phyloP scores from a whole-genome alignment of 495 filamentous ascomycete species.

The Lentithecium fluviatile region DNA sequence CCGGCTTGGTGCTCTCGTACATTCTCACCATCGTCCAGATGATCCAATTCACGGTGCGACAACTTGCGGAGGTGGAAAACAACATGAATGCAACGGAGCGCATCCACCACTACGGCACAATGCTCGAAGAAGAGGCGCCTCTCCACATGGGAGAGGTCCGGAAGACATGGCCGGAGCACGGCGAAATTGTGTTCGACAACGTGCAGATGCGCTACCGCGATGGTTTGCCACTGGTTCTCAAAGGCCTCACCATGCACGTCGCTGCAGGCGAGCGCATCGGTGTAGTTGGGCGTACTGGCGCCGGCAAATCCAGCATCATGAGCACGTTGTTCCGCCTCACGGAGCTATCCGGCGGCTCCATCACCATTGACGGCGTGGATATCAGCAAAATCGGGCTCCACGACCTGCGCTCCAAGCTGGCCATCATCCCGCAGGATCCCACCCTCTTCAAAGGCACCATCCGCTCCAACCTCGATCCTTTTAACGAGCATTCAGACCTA shows the following conservation, averaged over 20 bases:
- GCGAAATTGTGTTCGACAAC: slow-evolving; percentile 79
- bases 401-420: slow-evolving; percentile 80
- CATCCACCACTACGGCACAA: slow-evolving; percentile 84
- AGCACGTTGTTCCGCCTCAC: slow-evolving; percentile 86
- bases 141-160: slow-evolving; percentile 66
- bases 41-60: slow-evolving; percentile 91
- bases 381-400: slow-evolving; percentile 81
- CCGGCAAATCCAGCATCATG: slow-evolving; percentile 95
- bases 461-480: slow-evolving; percentile 87
- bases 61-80: slow-evolving; percentile 95
- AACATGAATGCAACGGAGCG: slow-evolving; percentile 96
- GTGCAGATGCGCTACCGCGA: slow-evolving; percentile 89
- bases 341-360: slow-evolving; percentile 77
- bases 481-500: slow-evolving; percentile 81
- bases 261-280: slow-evolving; percentile 85
- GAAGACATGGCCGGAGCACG: slow-evolving; percentile 75
- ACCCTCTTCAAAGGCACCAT: slow-evolving; percentile 93
- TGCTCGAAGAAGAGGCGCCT: slow-evolving; percentile 85
- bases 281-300: slow-evolving; percentile 89
- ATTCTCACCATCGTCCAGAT: slow-evolving; percentile 93
- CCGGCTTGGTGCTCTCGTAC: slow-evolving; percentile 85
- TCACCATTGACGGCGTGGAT: slow-evolving; percentile 87
- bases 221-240: slow-evolving; percentile 79
- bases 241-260: slow-evolving; percentile 74
- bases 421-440: slow-evolving; percentile 96